These are phyloP conservation scores for Syzygium malaccense DNA, from an alignment of 441 rosid species.

Conservation along the genomic window DNA sequence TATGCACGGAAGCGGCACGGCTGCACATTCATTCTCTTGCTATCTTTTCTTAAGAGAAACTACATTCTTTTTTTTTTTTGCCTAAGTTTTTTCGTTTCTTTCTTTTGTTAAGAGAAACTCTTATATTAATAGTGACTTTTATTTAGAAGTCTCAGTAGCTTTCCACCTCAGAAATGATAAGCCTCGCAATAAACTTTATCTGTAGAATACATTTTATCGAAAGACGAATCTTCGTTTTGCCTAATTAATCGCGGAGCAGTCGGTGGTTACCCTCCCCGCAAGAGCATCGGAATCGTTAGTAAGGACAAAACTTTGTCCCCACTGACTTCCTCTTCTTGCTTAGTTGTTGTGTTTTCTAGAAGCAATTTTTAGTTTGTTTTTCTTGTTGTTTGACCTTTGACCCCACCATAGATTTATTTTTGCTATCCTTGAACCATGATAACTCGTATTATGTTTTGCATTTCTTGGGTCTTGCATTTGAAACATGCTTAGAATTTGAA, in stretches of 20 bases:
- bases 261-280: not conserved
- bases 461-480: not conserved
- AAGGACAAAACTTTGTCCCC: too few species aligned
- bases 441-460: not conserved
- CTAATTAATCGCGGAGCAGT: not conserved
- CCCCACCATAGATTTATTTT: not conserved
- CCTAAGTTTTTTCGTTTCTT: too few species aligned
- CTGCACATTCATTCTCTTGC: too few species aligned
- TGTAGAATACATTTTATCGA: not conserved
- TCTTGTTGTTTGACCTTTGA: not conserved
- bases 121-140: too few species aligned
- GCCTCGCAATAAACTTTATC: not conserved
- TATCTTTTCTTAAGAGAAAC: too few species aligned
- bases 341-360: not conserved
- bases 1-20: too few species aligned
- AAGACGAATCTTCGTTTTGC: not conserved
- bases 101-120: too few species aligned
- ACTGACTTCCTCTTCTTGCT: not conserved
- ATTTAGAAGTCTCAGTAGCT: not conserved
- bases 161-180: not conserved
- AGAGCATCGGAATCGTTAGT: too few species aligned
- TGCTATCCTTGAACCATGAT: not conserved
- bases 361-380: not conserved
- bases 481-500: not conserved
- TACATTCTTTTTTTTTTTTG: too few species aligned